These are phyloP conservation scores for Chlorella sp. DNA, from an alignment of 139 green algal genomes.

Conservation along the genomic window DNA sequence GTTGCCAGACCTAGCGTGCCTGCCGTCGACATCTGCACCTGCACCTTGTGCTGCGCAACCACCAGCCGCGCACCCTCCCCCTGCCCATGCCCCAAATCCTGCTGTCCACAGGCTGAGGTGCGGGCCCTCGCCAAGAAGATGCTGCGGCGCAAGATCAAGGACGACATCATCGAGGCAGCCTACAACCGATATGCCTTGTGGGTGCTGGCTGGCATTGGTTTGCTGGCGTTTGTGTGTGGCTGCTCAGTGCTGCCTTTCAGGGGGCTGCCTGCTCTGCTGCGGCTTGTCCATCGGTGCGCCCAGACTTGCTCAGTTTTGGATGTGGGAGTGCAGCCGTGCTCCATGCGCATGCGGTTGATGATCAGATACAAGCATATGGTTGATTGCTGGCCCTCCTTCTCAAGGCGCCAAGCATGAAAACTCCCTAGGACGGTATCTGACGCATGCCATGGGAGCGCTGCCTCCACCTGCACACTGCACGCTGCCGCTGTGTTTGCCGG, in stretches of 20 bases:
- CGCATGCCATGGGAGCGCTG: neutral
- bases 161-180: conserved; percentile 91
- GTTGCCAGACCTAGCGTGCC: too few species aligned
- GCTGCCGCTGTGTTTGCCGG: too few species aligned
- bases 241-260: too few species aligned
- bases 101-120: conserved; percentile 64
- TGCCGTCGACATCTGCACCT: too few species aligned
- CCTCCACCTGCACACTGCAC: neutral
- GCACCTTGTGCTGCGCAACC: too few species aligned
- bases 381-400: neutral
- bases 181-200: conserved; percentile 93
- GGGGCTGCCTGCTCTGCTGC: too few species aligned
- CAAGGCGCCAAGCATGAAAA: conserved; percentile 2
- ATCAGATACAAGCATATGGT: conserved; percentile 31
- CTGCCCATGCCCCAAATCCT: neutral
- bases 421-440: conserved; percentile 28
- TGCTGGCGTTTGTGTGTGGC: too few species aligned
- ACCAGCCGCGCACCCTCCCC: neutral
- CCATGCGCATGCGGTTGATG: neutral
- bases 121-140: conserved; percentile 88
- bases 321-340: too few species aligned
- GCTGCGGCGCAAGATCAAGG: conserved; percentile 72
- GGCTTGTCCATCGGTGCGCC: too few species aligned
- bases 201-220: too few species aligned
- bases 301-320: too few species aligned